These are phyloP conservation scores for Psilocybe cyanescens DNA, from an alignment of 768 basidiomycete genomes.

Conservation along the genomic window DNA sequence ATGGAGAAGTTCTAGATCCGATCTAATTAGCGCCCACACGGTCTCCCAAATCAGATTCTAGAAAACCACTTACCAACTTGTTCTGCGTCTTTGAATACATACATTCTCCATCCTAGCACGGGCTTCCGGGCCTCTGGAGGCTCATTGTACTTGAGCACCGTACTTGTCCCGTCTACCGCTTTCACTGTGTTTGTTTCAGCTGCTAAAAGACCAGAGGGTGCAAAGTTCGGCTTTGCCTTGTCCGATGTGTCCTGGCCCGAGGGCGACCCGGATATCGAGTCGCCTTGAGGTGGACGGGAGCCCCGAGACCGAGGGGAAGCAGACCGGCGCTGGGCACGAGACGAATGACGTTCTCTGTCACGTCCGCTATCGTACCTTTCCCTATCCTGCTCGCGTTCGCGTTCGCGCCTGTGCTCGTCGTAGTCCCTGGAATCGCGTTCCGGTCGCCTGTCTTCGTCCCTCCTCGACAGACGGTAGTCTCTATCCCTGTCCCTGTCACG, in stretches of 20 bases:
- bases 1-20: constrained; percentile 79
- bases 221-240: constrained; percentile 90
- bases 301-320: constrained; percentile 60
- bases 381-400: constrained; percentile 47
- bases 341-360: constrained; percentile 34
- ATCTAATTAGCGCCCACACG: background rate
- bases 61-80: constrained; percentile 73
- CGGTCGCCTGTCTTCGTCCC: constrained; percentile 20
- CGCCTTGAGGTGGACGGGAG: constrained; percentile 38
- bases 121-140: constrained; percentile 98
- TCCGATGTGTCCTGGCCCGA: constrained; percentile 35
- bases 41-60: background rate
- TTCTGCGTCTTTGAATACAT: constrained; percentile 96
- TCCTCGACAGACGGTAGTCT: constrained; percentile 9
- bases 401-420: constrained; percentile 41
- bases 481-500: constrained; percentile 25
- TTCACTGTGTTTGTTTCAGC: constrained; percentile 95
- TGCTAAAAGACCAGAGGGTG: constrained; percentile 85
- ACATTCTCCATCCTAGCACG: constrained; percentile 86
- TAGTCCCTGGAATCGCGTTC: constrained; percentile 25
- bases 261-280: constrained; percentile 48
- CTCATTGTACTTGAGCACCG: constrained; percentile 96
- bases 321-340: constrained; percentile 49
- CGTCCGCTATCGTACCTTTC: constrained; percentile 41
- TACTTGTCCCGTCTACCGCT: constrained; percentile 72